A percentile compares a stretch with the other conserved stretches of the same genome.
These are phyloP conservation scores for Aspergillus aculeatinus DNA, from an alignment of 2,329 filamentous ascomycete species.

Conservation along the genomic window DNA sequence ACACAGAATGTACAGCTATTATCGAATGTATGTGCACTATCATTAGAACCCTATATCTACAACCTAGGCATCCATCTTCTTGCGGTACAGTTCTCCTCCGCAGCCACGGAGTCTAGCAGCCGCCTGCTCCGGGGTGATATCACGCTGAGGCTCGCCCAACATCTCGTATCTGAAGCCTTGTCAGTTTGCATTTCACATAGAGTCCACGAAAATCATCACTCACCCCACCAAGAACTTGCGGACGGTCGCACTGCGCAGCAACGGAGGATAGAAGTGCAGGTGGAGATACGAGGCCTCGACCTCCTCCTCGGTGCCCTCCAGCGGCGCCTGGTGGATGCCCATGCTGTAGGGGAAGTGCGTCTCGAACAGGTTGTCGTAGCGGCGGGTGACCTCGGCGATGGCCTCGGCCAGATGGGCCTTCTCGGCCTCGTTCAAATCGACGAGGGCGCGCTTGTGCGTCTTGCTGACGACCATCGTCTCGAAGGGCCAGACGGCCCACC, in stretches of 20 bases:
- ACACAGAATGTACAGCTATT: neutral
- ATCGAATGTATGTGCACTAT: neutral
- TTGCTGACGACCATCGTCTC: conserved; percentile 89
- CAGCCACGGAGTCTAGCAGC: conserved; percentile 73
- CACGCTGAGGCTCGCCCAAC: conserved; percentile 94
- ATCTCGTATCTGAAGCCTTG: conserved; percentile 68
- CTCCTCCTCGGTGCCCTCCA: conserved; percentile 78
- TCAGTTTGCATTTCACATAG: conserved; percentile 13
- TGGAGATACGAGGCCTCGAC: conserved; percentile 87
- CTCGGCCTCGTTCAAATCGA: conserved; percentile 75
- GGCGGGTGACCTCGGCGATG: conserved; percentile 80
- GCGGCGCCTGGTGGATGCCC: conserved; percentile 90
- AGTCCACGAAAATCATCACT: conserved; percentile 20
- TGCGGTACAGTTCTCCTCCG: conserved; percentile 81
- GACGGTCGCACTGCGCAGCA: conserved; percentile 88
- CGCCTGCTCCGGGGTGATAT: conserved; percentile 96
- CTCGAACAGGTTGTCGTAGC: conserved; percentile 97
- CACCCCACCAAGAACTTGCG: conserved; percentile 90
- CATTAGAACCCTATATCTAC: neutral
- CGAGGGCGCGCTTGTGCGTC: conserved; percentile 76
- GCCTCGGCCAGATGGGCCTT: conserved; percentile 73
- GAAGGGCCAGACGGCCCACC: conserved; percentile 98
- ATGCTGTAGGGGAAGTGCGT: conserved; percentile 97
- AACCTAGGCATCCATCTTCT: conserved; percentile 46
- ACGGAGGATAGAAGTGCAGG: conserved; percentile 94